Evolutionary conservation across 345 rosid genomes (phyloP), one percentile per base, ranked within the genome.

Genomic region (Populus nigra): DNA sequence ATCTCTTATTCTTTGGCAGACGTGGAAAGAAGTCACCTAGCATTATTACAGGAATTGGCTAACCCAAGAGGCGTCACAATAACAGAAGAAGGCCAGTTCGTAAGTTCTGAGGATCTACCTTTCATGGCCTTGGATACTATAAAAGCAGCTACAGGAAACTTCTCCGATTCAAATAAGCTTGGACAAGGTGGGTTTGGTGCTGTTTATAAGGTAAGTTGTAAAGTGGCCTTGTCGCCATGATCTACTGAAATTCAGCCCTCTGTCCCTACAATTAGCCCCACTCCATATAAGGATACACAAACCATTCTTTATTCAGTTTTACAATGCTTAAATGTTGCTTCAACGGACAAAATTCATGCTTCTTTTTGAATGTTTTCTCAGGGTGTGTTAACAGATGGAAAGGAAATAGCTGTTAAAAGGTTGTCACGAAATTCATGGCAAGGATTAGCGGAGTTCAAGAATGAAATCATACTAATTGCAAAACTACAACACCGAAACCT

Each of bases 71-170:
- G 77, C 22, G 79, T 76, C 13, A 57, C 72, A 6, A 75, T 79
- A 33, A 80, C 81, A 25, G 41, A 69, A 63, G 83, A 68, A 41
- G 79, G 79, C 23, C 79, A 83, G 8, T 55, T 83, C 1, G 77
- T 80, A 29, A 43, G 77, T 68, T 73, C 83, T 11, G 77, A 83
- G 71, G 88, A 85, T 41, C 22, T 77, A 1, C 47, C 65, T 36
- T 45, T 61, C 71, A 43, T 77, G 62, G 75, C 62, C 25, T 43
- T 77, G 0, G 11, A n/a, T 3, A 62, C 55, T 36, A 61, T 77
- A 16, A 45, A 16, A 18, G 57, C 36, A 59, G 75, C 80, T 45
- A 77, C 80, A 61, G 49, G 71, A 8, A 61, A 62, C 10, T 77
- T 77, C 50, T 71, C 80, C n/a, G 49, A 61, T 18, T 20, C 35